Evolutionary conservation across 1,284 basidiomycete genomes (phyloP).

Genomic region (Anthracocystis walkeri): DNA sequence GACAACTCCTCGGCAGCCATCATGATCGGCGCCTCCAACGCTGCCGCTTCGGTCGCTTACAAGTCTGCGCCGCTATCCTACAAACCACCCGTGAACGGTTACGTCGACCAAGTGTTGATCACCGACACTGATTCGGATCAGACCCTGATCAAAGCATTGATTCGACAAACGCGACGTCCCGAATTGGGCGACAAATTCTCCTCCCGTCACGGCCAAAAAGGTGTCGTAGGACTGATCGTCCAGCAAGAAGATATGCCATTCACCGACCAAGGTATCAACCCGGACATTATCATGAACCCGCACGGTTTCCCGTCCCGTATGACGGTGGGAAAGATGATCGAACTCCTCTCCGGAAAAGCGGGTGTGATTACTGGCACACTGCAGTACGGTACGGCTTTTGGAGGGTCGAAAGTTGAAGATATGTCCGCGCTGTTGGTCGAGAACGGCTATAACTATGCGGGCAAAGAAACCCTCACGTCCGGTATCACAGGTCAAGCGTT

Average conservation of each 20-base stretch:
- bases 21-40: constrained; percentile 34
- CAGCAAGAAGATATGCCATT: constrained; percentile 99
- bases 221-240: constrained; percentile 97
- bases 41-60: constrained; percentile 72
- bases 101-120: constrained; percentile 97
- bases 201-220: constrained; percentile 97
- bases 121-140: constrained; percentile 91
- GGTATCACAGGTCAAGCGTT: constrained; percentile 96
- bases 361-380: constrained; percentile 88
- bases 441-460: constrained; percentile 94
- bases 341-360: constrained; percentile 83
- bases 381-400: constrained; percentile 93
- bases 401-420: constrained; percentile 98
- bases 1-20: constrained; percentile 71
- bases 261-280: constrained; percentile 94
- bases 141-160: constrained; percentile 97
- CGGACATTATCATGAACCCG: constrained; percentile 99
- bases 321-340: constrained; percentile 99
- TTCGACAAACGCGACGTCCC: constrained; percentile 94
- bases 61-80: constrained; percentile 70
- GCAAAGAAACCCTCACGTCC: constrained; percentile 97
- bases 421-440: constrained; percentile 96
- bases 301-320: constrained; percentile 99
- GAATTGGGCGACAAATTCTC: constrained; percentile 99
- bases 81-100: constrained; percentile 77